These are phyloP conservation scores for Oldenlandia corymbosa DNA, from an alignment of 257 asterid genomes.

Conservation along the genomic window DNA sequence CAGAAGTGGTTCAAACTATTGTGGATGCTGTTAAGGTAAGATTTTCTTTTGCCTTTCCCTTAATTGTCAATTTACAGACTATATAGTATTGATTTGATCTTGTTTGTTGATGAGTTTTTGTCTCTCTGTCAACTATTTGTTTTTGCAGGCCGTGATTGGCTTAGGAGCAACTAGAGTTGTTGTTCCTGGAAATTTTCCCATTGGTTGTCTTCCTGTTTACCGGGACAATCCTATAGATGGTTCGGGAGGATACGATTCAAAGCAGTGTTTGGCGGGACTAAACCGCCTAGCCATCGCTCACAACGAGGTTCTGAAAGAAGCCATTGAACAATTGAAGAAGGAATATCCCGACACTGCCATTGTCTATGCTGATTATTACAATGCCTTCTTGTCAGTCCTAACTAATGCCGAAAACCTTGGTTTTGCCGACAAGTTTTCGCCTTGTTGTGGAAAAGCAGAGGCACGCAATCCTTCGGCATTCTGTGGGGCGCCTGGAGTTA, in stretches of 20 bases:
- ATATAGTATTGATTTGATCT: too few relatives aligned
- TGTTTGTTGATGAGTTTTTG: too few relatives aligned
- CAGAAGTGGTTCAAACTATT: constrained; percentile 9
- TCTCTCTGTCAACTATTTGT: too few relatives aligned
- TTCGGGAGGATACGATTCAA: not conserved
- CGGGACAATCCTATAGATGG: not conserved
- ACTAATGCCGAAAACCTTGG: not conserved
- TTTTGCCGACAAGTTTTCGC: not conserved
- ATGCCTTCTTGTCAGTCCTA: not conserved
- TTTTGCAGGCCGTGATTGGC: too few relatives aligned
- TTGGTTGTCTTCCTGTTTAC: constrained; percentile 2
- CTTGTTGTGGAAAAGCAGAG: constrained; percentile 1
- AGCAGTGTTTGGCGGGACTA: not conserved
- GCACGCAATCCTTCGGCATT: not conserved
- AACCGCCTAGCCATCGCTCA: not conserved
- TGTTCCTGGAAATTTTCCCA: not conserved
- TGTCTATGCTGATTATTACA: not conserved
- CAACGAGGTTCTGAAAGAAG: not conserved
- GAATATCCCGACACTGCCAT: not conserved
- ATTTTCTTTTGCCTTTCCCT: too few relatives aligned
- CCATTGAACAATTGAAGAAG: not conserved
- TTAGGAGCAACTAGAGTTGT: not conserved
- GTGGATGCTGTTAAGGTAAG: not conserved
- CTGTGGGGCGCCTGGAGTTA: too few relatives aligned
- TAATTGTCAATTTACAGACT: too few relatives aligned